Conservation (phyloP, 2,329 filamentous ascomycete species). For the Xylariaceae sp. region DNA sequence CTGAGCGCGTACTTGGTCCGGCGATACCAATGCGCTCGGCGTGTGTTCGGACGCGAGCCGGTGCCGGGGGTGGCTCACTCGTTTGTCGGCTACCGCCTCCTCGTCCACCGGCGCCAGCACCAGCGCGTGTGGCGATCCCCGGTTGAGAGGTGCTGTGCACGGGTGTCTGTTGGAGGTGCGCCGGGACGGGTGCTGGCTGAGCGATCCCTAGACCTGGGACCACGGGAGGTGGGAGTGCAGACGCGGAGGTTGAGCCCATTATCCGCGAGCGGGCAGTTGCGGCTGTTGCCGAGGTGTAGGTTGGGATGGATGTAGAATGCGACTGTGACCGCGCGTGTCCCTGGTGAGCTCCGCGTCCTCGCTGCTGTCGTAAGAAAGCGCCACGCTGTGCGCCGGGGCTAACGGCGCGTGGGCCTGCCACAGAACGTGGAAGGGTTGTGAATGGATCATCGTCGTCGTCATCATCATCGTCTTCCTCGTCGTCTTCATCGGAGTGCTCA, state of each 20-base stretch:
- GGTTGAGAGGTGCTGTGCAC: slow-evolving; percentile 7
- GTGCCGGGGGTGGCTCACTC: slow-evolving; percentile 18
- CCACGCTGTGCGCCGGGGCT: slow-evolving; percentile 21
- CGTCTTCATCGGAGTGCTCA: slow-evolving; percentile 9
- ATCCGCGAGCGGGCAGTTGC: slow-evolving; percentile 3
- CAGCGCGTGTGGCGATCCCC: not conserved
- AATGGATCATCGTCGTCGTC: slow-evolving; percentile 28
- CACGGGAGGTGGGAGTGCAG: slow-evolving; percentile 4
- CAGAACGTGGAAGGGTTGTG: slow-evolving; percentile 16
- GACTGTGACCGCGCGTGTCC: slow-evolving; percentile 12
- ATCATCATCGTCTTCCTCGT: slow-evolving; percentile 19
- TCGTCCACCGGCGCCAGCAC: slow-evolving; percentile 7
- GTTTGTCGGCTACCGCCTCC: slow-evolving; percentile 13
- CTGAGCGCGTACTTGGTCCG: slow-evolving; percentile 1
- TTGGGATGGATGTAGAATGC: slow-evolving; percentile 7
- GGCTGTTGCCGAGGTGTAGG: slow-evolving; percentile 4
- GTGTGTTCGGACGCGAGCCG: slow-evolving; percentile 25
- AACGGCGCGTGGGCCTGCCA: slow-evolving; percentile 9
- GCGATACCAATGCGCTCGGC: slow-evolving; percentile 28
- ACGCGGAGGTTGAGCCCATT: slow-evolving; percentile 16
- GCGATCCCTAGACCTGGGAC: not conserved
- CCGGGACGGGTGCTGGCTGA: slow-evolving; percentile 4
- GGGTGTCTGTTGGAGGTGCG: slow-evolving; percentile 17
- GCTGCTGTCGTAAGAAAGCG: slow-evolving; percentile 22
- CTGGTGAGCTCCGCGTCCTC: slow-evolving; percentile 13